Base-by-base conservation (phyloP, 148 eudicot genomes). In the Diospyros kaki region DNA sequence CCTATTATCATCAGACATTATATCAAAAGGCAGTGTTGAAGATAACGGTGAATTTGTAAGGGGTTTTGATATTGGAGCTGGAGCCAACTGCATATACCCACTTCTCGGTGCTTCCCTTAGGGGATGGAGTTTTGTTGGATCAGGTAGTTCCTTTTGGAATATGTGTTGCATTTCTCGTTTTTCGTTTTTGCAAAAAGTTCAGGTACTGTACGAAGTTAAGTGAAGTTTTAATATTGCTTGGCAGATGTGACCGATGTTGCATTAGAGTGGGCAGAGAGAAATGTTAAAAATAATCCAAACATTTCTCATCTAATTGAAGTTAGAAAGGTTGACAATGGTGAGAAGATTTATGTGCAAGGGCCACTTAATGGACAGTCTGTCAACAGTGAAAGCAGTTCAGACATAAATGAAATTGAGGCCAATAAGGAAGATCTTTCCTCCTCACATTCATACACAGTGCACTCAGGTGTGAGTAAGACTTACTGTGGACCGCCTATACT, bases 31-130 rank as follows among this genome's bases (percentile, higher is more conserved):
- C 41, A 75, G 58, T 41, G 60, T 60, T 55, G 84, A 71, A 40
- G 82, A 73, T 44, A 83, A 76, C 54, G 84, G 73, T 9, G 86
- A 75, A 73, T 74, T 78, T 76, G 85, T 87, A 41, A 90, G 82
- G 75, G 97, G 98, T 59, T 89, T 92, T 87, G 97, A 94, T 80
- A 92, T 92, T 75, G 98, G 97, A 74, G 92, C 96, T 46, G 98
- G 98, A 43, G 94, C 97, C 71, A 94, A 94, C 73, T 94, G 98
- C 73, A 94, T 94, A 17, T 94, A 94, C 78, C 97, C 98, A 18
- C 98, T 94, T 77, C 96, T 94, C 56, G 98, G 98, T 80, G 96
- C 97, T 63, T 89, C 98, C 63, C 85, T 92, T 66, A 77, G 90
- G 75, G 90, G 96, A 14, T 94, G 97, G 98, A 89, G 83, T 65